phyloP scores from a whole-genome alignment of 1,284 basidiomycete genomes.

The Bondarzewia mesenterica region DNA sequence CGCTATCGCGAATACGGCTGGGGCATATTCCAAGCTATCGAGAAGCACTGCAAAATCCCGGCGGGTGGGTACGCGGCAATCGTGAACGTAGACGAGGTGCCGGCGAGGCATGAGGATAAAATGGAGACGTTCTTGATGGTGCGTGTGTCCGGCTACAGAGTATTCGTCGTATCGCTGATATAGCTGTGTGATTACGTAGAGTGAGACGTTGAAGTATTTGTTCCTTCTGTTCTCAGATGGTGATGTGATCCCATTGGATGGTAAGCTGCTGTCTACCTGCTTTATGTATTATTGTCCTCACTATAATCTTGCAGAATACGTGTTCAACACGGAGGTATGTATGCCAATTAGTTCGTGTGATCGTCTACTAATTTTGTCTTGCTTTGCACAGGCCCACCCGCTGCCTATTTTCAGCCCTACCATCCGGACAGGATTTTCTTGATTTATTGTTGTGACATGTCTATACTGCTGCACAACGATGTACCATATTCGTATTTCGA shows the following conservation, averaged over 20 bases:
- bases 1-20: conserved; percentile 83
- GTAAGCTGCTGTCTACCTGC: conserved; percentile 31
- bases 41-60: conserved; percentile 69
- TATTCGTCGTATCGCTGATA: background rate
- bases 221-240: conserved; percentile 84
- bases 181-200: conserved; percentile 32
- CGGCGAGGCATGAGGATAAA: conserved; percentile 69
- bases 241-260: conserved; percentile 60
- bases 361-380: conserved; percentile 3
- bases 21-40: conserved; percentile 87
- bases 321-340: conserved; percentile 89
- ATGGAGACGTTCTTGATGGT: conserved; percentile 96
- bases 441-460: conserved; percentile 10
- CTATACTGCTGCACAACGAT: too few relatives aligned
- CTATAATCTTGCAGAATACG: conserved; percentile 66
- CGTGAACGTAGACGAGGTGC: conserved; percentile 73
- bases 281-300: background rate
- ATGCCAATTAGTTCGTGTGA: background rate
- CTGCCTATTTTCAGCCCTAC: conserved; percentile 54
- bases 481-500: background rate
- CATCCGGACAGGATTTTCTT: conserved; percentile 45
- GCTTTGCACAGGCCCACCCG: conserved; percentile 47
- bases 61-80: conserved; percentile 83
- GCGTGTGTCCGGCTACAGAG: conserved; percentile 17
- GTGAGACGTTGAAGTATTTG: conserved; percentile 93